Evolutionary conservation across 2,329 filamentous ascomycete species (phyloP), one percentile per base, ranked within the genome.

Genomic region (Sporothrix protearum): DNA sequence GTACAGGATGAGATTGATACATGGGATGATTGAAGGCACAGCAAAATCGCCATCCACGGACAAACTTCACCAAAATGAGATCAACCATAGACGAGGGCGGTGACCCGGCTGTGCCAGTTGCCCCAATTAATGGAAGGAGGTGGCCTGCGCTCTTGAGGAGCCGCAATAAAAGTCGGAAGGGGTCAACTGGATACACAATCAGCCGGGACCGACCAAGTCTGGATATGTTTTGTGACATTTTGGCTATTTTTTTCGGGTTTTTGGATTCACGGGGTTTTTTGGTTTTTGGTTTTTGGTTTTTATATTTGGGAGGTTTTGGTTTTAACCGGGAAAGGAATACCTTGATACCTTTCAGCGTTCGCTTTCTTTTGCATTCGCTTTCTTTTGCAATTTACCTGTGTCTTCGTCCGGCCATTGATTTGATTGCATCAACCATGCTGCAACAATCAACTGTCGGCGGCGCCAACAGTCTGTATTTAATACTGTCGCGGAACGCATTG

Each of bases 291-390:
- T 51, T 39, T 53, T 16, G 16, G 22, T 42, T 61, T 39, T 36
- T 33, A 36, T 39, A 42, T 51, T 7, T 28, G 45, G 36, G 12
- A 12, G 36, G 12, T 42, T 70, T 69, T 47, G 51, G 36, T 42
- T 63, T 55, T 30, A 45, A 42, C 19, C 22, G 42, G 66, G 55
- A 61, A 71, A 71, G 36, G 70, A 36, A 57, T 19, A 47, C 19
- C 19, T 55, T 19, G 64, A 71, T 71, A 71, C 70, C 70, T 70
- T 69, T 71, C 64, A 71, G 70, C 70, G 70, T 33, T 71, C 45
- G 39, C 51, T 68, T n/a, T n/a, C n/a, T n/a, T n/a, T n/a, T n/a
- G n/a, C n/a, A n/a, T n/a, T n/a, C n/a, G n/a, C n/a, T n/a, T n/a
- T n/a, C n/a, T n/a, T 28, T 57, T 22, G 49, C 22, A 6, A 47